These are phyloP conservation scores for Bruguiera sexangula DNA, from an alignment of 345 rosid species.

Conservation along the genomic window DNA sequence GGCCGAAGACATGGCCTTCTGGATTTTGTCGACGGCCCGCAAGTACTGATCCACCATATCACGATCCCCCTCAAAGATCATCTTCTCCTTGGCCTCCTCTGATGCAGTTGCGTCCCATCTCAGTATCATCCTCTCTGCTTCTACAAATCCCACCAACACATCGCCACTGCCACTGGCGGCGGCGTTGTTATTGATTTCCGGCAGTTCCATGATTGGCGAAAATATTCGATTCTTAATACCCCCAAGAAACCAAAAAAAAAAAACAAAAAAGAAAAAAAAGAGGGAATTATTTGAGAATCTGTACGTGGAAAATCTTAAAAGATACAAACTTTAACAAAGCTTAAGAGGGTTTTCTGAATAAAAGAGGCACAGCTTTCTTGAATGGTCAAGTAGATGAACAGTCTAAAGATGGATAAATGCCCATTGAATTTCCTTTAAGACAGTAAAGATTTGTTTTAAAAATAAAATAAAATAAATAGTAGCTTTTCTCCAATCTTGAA, in stretches of 20 bases:
- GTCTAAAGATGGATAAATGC: too few species aligned
- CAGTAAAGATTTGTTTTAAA: too few species aligned
- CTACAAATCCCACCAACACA: slow-evolving; percentile 35
- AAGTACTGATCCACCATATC: slow-evolving; percentile 71
- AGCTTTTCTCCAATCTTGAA: background rate
- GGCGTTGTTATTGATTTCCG: slow-evolving; percentile 24
- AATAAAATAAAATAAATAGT: background rate
- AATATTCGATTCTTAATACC: background rate
- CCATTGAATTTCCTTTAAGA: background rate
- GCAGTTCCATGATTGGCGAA: slow-evolving; percentile 49
- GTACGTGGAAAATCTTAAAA: background rate
- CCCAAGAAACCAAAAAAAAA: background rate
- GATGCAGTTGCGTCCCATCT: slow-evolving; percentile 90
- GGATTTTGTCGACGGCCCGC: slow-evolving; percentile 88
- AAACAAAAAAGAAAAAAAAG: too few species aligned
- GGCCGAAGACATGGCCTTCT: slow-evolving; percentile 44
- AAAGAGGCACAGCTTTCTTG: background rate
- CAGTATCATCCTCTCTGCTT: slow-evolving; percentile 69
- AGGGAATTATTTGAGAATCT: too few species aligned
- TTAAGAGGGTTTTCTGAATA: background rate
- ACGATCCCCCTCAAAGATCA: slow-evolving; percentile 84
- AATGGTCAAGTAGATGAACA: background rate
- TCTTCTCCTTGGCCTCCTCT: slow-evolving; percentile 76
- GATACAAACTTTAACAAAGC: background rate
- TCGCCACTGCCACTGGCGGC: background rate